Base-by-base conservation (phyloP, 352 stramenopile genomes). In the Chrysophaeum taylorii region DNA sequence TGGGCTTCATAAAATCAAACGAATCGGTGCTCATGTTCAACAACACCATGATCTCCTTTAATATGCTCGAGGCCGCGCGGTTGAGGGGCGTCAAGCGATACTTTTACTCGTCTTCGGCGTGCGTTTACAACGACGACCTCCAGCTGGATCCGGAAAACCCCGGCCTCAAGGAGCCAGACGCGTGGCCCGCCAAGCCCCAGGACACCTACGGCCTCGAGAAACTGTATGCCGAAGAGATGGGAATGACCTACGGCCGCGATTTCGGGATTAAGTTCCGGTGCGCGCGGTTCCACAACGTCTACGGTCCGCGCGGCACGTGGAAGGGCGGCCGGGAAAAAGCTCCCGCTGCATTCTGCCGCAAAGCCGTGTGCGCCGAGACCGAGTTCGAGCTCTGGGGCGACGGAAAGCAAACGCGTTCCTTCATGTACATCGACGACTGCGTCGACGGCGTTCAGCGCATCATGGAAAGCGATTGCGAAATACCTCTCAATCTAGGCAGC, bases 171-270 rank as follows among this genome's bases (percentile, higher is more conserved):
- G 88, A 94, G 72, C 60, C 50, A 16, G 86, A 92, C 78, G 88
- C 87, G 25, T 94, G 88, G 88, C 88, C 88, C n/a, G 87, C 88
- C 21, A 83, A 89, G 76, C 88, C 88, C 36, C 83, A 90, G 75
- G 87, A 94, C 73, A 92, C 89, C 73, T 95, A 95, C 74, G 88
- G 88, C 70, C 78, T 94, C 14, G 88, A 95, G 76, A 94, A 94
- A 79, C 78, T 94, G 7, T 92, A 92, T 70, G 73, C 81, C 50
- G 83, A 88, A 76, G 83, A 88, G 77, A 92, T 94, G 85, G 86
- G 82, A 27, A 80, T 92, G 45, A 84, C 85, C 9, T 94, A 94
- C 71, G 87, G 83, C 37, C 82, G 84, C 42, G 87, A 94, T 71
- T 94, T 93, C 69, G 73, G 76, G 33, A 84, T 94, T 0, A 87